Percentiles rank a stretch among this genome's conserved stretches.
Evolutionary conservation across 305 asterid species (phyloP).

Genomic region (Fraxinus baroniana): DNA sequence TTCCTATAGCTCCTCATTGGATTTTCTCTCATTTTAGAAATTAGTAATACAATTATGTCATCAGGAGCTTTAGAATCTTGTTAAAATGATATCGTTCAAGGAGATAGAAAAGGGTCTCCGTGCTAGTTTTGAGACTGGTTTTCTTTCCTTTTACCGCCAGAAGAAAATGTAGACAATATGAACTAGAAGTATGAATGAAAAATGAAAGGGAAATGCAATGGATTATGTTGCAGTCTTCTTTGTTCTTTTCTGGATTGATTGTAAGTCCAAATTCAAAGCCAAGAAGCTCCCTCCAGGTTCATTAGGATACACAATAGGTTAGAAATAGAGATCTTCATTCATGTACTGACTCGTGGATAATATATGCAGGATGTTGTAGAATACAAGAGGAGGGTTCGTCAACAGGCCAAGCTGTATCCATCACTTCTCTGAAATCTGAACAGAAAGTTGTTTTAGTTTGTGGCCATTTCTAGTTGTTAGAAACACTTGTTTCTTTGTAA

Average conservation of each 20-base stretch:
- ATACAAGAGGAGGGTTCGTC: slow-evolving; percentile 60
- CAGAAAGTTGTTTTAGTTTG: neutral
- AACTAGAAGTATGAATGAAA: neutral
- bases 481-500: slow-evolving; percentile 16
- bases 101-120: neutral
- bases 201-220: neutral
- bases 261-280: neutral
- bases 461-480: slow-evolving; percentile 8
- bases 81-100: neutral
- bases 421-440: slow-evolving; percentile 39
- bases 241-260: neutral
- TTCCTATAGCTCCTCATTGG: neutral
- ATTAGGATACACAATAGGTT: neutral
- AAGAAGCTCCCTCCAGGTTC: neutral
- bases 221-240: neutral
- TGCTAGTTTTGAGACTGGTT: neutral
- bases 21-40: neutral
- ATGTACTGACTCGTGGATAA: neutral
- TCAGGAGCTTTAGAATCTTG: neutral
- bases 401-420: slow-evolving; percentile 67
- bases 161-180: neutral
- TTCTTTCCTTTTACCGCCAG: neutral
- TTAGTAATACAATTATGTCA: neutral
- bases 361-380: slow-evolving; percentile 58
- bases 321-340: neutral